Evolutionary conservation across 1,139 yeast species (phyloP).

Genomic region (Meyerozyma sp.): DNA sequence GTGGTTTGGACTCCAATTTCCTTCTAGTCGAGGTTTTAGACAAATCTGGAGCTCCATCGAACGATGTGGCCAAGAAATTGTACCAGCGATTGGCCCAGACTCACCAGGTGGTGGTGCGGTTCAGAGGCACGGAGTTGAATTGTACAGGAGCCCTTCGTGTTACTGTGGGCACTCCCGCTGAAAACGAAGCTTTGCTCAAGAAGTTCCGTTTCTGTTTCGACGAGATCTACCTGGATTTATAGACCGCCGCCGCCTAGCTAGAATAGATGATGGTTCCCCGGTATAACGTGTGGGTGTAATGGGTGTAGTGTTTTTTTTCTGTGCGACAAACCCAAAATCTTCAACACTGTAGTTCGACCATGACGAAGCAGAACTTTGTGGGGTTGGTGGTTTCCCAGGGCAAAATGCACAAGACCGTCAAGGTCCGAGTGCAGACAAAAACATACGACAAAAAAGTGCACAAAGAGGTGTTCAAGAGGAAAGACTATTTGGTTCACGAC

Average conservation of each 20-base stretch:
- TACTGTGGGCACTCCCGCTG: conserved; percentile 78
- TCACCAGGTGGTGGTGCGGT: conserved; percentile 79
- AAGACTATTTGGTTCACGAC: conserved; percentile 88
- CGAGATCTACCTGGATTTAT: conserved; percentile 5
- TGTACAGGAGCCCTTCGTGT: conserved; percentile 84
- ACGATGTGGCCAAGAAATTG: conserved; percentile 60
- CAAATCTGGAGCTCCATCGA: conserved; percentile 57
- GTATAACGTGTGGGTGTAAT: neutral
- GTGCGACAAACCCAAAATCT: neutral
- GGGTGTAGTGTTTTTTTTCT: neutral
- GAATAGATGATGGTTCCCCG: neutral
- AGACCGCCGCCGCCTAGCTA: neutral
- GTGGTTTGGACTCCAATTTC: conserved; percentile 88
- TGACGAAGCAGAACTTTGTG: conserved; percentile 87
- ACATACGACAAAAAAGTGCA: conserved; percentile 65
- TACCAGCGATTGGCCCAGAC: conserved; percentile 68
- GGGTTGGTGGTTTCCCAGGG: conserved; percentile 96
- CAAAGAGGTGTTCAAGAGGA: conserved; percentile 72
- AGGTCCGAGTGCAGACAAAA: conserved; percentile 79
- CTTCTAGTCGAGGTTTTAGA: conserved; percentile 66
- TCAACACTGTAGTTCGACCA: conserved; percentile 16
- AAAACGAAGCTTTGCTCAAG: conserved; percentile 53
- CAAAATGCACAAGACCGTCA: conserved; percentile 91
- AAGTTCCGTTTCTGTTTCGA: conserved; percentile 33
- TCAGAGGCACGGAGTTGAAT: conserved; percentile 84